phyloP scores from a whole-genome alignment of 257 asterid genomes.

The Hygrophila difformis region DNA sequence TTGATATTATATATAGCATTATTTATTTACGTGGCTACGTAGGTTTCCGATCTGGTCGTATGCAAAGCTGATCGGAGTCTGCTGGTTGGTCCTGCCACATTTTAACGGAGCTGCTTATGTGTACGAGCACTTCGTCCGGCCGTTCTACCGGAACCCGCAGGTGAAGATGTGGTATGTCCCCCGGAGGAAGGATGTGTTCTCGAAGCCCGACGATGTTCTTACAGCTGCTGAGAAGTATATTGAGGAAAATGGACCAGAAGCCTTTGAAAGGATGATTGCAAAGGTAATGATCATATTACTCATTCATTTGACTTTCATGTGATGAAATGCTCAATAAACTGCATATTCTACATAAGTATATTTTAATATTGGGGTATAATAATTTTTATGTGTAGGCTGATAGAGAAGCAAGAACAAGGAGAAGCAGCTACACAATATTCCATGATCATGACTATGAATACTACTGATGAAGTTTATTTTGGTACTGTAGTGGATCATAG shows the following conservation, averaged over 20 bases:
- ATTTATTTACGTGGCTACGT: too few relatives aligned
- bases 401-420: slow-evolving; percentile 67
- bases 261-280: slow-evolving; percentile 59
- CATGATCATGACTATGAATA: slow-evolving; percentile 52
- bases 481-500: too few relatives aligned
- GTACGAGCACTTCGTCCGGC: slow-evolving; percentile 67
- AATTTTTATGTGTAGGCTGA: slow-evolving; percentile 39
- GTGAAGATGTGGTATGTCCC: slow-evolving; percentile 67
- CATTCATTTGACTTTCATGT: too few relatives aligned
- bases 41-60: slow-evolving; percentile 91
- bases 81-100: slow-evolving; percentile 87
- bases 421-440: slow-evolving; percentile 59
- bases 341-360: background rate
- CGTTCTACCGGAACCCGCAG: slow-evolving; percentile 76
- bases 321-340: background rate
- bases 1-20: too few relatives aligned
- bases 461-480: slow-evolving; percentile 11
- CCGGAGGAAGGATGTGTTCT: too few relatives aligned
- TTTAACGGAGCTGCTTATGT: slow-evolving; percentile 89
- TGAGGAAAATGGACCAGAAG: slow-evolving; percentile 57
- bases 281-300: too few relatives aligned
- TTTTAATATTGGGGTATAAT: background rate
- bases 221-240: slow-evolving; percentile 78
- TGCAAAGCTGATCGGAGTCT: slow-evolving; percentile 52
- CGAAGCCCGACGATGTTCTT: slow-evolving; percentile 69